Base-by-base conservation (phyloP, 225 moss, liverwort and hornwort genomes). In the Straminergon stramineum region DNA sequence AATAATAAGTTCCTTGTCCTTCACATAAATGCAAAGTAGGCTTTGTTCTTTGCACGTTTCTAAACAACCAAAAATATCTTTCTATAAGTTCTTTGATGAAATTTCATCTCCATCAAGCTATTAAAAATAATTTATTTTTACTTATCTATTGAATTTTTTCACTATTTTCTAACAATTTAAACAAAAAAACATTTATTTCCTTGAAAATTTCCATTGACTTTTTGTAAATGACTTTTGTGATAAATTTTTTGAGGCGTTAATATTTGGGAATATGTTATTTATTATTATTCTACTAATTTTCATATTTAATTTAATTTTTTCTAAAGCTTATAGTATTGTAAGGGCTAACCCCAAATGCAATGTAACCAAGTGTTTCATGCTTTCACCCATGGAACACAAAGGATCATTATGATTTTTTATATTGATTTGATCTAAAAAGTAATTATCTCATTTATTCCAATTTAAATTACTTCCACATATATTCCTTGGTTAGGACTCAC, bases 321-420 rank as follows among this genome's bases (percentile, higher is more conserved):
- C 6, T 21, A 24, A 69, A 39, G 7, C 2, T 69, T 2, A 69
- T 6, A 69, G 2, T n/a, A 4, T 0, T n/a, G 4, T 24, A 23
- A 70, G 20, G 1, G 5, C 9, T 69, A 39, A 24, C 2, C 0
- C 24, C 24, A 69, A 30, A 48, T 75, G 48, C 30, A 75, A 48
- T 0, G 31, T 18, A 30, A 18, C 1, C 12, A 17, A 0, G 6
- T 37, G n/a, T 28, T 8, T 17, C 6, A 45, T 74, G 6, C 18
- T 48, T 75, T 48, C 19, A 75, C 4, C 18, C 11, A 19, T 19
- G 1, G 12, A 2, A 32, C 0, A 51, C 7, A 51, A 31, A 51
- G 2, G 51, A 75, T 31, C 31, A 32, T 12, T 31, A 75, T 19
- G 12, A 10, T 1, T 32, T 7, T 75, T 7, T 75, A 19, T 9